Conservation (phyloP, 2,329 filamentous ascomycete species). For the Pleoardoris graminearum region DNA sequence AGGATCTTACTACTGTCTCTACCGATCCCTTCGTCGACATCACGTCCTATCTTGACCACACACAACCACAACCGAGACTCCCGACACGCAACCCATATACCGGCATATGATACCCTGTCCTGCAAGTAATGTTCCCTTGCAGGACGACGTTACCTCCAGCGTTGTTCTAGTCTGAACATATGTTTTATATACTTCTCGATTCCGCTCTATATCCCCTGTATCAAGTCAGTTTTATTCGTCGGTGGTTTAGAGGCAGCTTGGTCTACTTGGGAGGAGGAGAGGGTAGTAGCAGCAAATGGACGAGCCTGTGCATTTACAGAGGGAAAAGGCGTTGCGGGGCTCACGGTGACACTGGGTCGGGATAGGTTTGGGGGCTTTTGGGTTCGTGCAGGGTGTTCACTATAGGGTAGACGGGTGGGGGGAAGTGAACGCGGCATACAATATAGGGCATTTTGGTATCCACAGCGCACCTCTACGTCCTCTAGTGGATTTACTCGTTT, state of each 20-base stretch:
- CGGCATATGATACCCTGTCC: conserved; percentile 12
- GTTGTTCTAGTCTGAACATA: conserved; percentile 2
- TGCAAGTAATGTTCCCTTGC: conserved; percentile 10
- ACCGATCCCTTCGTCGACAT: not conserved
- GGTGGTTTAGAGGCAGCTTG: not conserved
- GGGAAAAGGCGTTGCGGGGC: not conserved
- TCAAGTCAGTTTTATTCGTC: not conserved
- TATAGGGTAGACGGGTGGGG: not conserved
- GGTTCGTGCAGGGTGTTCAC: too few species aligned
- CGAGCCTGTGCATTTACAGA: not conserved
- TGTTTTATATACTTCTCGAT: not conserved
- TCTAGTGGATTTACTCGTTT: too few species aligned
- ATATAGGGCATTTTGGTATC: not conserved
- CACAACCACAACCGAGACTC: not conserved
- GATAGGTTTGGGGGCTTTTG: not conserved
- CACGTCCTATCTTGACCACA: not conserved
- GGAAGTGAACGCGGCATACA: not conserved
- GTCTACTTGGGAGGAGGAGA: not conserved
- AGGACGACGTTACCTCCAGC: conserved; percentile 1
- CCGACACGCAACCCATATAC: not conserved
- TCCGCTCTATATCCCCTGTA: conserved; percentile 7
- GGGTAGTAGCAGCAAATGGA: not conserved
- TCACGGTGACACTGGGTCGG: not conserved
- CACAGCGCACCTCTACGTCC: too few species aligned
- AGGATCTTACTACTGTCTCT: conserved; percentile 16